These are phyloP conservation scores for Pseudonitzschia multiseries DNA, from an alignment of 108 stramenopile genomes.

Conservation along the genomic window DNA sequence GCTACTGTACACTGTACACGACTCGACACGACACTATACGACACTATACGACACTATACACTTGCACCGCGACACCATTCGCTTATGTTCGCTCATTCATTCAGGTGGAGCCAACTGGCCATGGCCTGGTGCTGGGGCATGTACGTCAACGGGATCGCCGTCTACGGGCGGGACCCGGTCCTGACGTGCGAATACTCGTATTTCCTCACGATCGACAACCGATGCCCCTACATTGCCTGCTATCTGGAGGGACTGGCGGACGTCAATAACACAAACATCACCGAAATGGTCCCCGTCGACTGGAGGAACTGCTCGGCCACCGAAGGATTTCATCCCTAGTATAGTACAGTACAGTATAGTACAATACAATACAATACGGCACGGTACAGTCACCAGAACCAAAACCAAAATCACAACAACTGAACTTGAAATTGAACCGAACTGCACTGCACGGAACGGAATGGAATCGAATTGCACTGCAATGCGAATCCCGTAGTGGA, in stretches of 20 bases:
- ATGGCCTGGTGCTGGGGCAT: conserved; percentile 63
- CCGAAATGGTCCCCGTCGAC: conserved; percentile 32
- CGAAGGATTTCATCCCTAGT: not conserved
- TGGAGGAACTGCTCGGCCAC: conserved; percentile 46
- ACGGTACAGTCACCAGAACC: not conserved
- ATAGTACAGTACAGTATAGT: not conserved
- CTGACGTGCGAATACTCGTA: conserved; percentile 69
- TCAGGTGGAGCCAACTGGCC: conserved; percentile 41
- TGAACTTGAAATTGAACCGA: too few species aligned
- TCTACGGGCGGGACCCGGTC: conserved; percentile 77
- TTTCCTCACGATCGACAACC: conserved; percentile 44
- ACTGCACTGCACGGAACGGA: too few species aligned
- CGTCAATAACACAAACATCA: conserved; percentile 27
- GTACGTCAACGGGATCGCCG: conserved; percentile 72
- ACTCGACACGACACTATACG: too few species aligned
- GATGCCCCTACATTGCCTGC: conserved; percentile 61
- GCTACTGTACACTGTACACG: too few species aligned
- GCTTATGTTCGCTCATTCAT: too few species aligned
- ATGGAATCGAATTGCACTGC: too few species aligned
- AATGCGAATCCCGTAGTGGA: too few species aligned
- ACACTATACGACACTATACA: too few species aligned
- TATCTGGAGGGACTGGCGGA: conserved; percentile 46
- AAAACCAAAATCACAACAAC: too few species aligned
- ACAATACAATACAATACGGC: not conserved
- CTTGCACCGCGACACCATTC: too few species aligned